These are phyloP conservation scores for Carnegiea gigantea DNA, from an alignment of 179 eudicot genomes.

Conservation along the genomic window DNA sequence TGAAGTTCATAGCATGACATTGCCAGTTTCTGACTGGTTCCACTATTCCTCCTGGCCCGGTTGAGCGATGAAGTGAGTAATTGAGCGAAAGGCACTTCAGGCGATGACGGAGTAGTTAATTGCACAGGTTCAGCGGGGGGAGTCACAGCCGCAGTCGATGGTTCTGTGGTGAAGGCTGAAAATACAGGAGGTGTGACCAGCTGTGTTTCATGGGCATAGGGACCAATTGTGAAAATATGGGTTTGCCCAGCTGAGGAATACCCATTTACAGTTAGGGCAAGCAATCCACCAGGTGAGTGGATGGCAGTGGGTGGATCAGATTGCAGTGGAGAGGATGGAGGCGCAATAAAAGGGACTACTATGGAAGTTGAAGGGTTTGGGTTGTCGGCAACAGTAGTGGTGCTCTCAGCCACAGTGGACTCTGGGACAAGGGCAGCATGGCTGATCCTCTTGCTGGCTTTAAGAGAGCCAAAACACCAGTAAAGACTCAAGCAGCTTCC, in stretches of 20 bases:
- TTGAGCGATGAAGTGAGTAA: constrained; percentile 50
- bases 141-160: constrained; percentile 53
- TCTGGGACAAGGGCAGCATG: constrained; percentile 50
- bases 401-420: constrained; percentile 27
- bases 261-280: constrained; percentile 28
- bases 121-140: constrained; percentile 51
- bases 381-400: constrained; percentile 27
- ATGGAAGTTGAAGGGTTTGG: constrained; percentile 38
- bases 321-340: constrained; percentile 50
- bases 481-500: constrained; percentile 44
- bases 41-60: constrained; percentile 41
- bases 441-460: constrained; percentile 42
- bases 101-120: constrained; percentile 47
- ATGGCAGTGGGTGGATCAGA: constrained; percentile 53
- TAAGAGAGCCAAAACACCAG: constrained; percentile 50
- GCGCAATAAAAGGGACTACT: constrained; percentile 43
- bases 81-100: constrained; percentile 56
- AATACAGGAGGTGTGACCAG: constrained; percentile 52
- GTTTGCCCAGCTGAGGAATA: constrained; percentile 36
- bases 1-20: constrained; percentile 47
- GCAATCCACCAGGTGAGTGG: constrained; percentile 46
- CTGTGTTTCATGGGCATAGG: constrained; percentile 54
- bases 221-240: constrained; percentile 46
- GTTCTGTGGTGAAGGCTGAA: constrained; percentile 49
- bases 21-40: constrained; percentile 31